phyloP scores from a whole-genome alignment of 768 basidiomycete species.

The Fomitopsis serialis region DNA sequence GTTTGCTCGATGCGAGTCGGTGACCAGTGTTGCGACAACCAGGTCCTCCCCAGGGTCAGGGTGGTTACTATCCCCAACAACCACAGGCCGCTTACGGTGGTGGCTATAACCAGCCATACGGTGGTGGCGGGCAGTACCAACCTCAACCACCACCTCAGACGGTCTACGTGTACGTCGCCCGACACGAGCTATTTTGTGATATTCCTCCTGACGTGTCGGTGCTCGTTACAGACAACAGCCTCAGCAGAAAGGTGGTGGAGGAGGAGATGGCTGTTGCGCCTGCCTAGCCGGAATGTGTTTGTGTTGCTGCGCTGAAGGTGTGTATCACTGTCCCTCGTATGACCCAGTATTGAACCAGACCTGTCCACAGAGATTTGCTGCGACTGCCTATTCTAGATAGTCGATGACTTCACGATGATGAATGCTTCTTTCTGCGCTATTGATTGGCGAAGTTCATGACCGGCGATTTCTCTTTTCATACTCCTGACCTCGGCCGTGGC shows the following conservation, averaged over 20 bases:
- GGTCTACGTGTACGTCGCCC: slow-evolving; percentile 64
- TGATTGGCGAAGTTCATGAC: background rate
- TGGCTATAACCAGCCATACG: slow-evolving; percentile 29
- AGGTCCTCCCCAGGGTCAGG: slow-evolving; percentile 55
- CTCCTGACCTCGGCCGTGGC: background rate
- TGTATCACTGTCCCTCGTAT: slow-evolving; percentile 14
- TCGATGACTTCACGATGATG: background rate
- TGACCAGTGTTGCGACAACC: slow-evolving; percentile 17
- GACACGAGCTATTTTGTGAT: slow-evolving; percentile 7
- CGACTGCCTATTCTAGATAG: slow-evolving; percentile 58
- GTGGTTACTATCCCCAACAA: slow-evolving; percentile 70
- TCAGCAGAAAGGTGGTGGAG: slow-evolving; percentile 37
- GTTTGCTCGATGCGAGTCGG: background rate
- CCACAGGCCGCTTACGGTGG: slow-evolving; percentile 59
- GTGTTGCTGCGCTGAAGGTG: slow-evolving; percentile 75
- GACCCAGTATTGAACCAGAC: background rate
- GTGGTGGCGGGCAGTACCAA: slow-evolving; percentile 37
- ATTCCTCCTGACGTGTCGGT: slow-evolving; percentile 1
- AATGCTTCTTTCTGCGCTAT: background rate
- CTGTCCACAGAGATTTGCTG: slow-evolving; percentile 54
- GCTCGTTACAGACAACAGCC: slow-evolving; percentile 37
- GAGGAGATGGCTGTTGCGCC: slow-evolving; percentile 47
- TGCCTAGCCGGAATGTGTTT: slow-evolving; percentile 59
- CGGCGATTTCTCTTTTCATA: background rate
- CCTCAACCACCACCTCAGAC: slow-evolving; percentile 73